Conservation (phyloP, 805 yeast genomes). For the Starmerella vaccinii region DNA sequence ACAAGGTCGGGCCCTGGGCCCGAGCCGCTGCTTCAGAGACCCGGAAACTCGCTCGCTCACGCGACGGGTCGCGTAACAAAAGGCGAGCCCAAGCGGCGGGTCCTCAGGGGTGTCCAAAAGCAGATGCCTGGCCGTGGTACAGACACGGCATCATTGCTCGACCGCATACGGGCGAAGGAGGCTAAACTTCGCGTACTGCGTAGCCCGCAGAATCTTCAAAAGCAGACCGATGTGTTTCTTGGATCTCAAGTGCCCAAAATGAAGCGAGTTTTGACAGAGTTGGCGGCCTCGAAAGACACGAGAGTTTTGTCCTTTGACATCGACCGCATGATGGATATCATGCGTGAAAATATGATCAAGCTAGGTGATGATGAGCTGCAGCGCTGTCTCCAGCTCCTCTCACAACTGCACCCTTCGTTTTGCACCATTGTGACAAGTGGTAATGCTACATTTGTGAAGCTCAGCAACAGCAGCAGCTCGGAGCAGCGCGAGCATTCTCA, state of each 20-base stretch:
- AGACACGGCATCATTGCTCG: constrained; percentile 19
- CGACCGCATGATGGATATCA: constrained; percentile 18
- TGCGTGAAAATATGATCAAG: constrained; percentile 22
- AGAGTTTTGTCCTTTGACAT: constrained; percentile 14
- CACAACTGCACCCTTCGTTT: constrained; percentile 22
- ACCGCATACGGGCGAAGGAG: constrained; percentile 30
- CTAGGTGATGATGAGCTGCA: constrained; percentile 24
- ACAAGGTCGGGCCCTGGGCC: not conserved
- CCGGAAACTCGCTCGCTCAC: not conserved
- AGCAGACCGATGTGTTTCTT: constrained; percentile 20
- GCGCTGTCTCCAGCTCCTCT: constrained; percentile 22
- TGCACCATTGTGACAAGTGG: constrained; percentile 26
- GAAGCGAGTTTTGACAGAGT: constrained; percentile 19
- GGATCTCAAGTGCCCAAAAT: constrained; percentile 25
- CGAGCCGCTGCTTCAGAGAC: not conserved
- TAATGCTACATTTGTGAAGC: constrained; percentile 22
- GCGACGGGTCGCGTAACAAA: constrained; percentile 1
- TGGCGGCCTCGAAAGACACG: constrained; percentile 6
- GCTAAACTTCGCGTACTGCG: constrained; percentile 13
- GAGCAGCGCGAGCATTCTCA: not conserved
- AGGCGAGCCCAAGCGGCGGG: not conserved
- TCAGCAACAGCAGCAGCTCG: constrained; percentile 1
- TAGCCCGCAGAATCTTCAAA: constrained; percentile 9
- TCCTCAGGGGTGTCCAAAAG: constrained; percentile 5
- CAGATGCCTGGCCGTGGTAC: constrained; percentile 6